Conservation (phyloP, 257 asterid species). For the Solanum boliviense region DNA sequence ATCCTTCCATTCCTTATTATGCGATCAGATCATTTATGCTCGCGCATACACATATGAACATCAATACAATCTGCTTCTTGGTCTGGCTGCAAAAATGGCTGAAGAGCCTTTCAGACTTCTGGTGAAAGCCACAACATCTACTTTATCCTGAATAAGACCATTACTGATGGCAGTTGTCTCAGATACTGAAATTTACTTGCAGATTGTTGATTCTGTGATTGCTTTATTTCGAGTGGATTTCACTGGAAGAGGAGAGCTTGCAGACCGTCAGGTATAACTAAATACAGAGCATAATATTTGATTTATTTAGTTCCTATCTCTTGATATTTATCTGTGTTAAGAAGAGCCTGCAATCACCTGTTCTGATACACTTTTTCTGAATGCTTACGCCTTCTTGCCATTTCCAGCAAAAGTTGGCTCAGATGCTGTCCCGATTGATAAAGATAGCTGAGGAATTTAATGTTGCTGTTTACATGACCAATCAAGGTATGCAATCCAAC, state of each 20-base stretch:
- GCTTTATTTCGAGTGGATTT: slow-evolving; percentile 96
- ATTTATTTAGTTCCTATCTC: background rate
- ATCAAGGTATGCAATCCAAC: slow-evolving; percentile 53
- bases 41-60: slow-evolving; percentile 99
- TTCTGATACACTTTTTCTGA: background rate
- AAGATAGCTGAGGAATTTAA: slow-evolving; percentile 98
- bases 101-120: slow-evolving; percentile 97
- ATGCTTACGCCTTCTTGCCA: background rate
- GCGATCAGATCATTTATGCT: slow-evolving; percentile 74
- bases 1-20: background rate
- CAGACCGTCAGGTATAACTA: slow-evolving; percentile 79
- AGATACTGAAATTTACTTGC: slow-evolving; percentile 15
- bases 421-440: slow-evolving; percentile 88
- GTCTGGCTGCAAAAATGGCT: slow-evolving; percentile 98
- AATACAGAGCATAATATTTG: background rate
- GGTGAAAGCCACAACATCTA: slow-evolving; percentile 36
- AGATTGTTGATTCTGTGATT: slow-evolving; percentile 95
- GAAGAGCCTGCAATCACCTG: background rate
- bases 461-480: slow-evolving; percentile 98
- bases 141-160: background rate
- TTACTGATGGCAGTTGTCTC: background rate
- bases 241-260: slow-evolving; percentile 98
- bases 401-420: slow-evolving; percentile 96
- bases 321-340: background rate
- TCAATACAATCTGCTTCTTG: slow-evolving; percentile 92